Conservation (phyloP, 129 eudicot genomes). For the Scalesia atractyloides region DNA sequence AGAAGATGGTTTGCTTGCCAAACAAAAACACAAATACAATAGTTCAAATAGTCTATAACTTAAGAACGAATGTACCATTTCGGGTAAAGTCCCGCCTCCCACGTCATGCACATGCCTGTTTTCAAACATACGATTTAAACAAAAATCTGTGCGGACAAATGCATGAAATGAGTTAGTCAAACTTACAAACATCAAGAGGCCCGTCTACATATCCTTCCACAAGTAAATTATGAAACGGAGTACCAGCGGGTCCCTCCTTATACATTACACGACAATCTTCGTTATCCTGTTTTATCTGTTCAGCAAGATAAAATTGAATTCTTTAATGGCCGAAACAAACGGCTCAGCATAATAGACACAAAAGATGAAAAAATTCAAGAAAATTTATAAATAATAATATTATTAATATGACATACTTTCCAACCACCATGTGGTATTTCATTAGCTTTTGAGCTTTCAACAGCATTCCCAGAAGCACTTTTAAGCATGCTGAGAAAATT, state of each 20-base stretch:
- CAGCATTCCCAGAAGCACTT: constrained; percentile 64
- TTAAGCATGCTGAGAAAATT: constrained; percentile 72
- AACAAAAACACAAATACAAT: constrained; percentile 6
- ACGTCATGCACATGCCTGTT: constrained; percentile 86
- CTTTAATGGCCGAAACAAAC: constrained; percentile 1
- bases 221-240: constrained; percentile 83
- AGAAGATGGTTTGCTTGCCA: neutral
- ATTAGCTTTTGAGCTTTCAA: constrained; percentile 31
- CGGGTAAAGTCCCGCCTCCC: constrained; percentile 70
- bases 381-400: neutral
- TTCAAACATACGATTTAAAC: constrained; percentile 2
- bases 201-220: constrained; percentile 93
- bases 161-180: neutral
- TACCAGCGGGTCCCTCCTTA: constrained; percentile 85
- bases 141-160: neutral
- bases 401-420: constrained; percentile 63
- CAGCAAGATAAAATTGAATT: constrained; percentile 18
- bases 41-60: constrained; percentile 9
- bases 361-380: constrained; percentile 7
- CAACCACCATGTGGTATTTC: constrained; percentile 57
- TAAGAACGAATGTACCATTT: constrained; percentile 55
- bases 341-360: neutral
- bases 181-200: constrained; percentile 90
- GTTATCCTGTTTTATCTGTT: constrained; percentile 84
- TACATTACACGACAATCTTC: constrained; percentile 94